Evolutionary conservation across 2,329 filamentous ascomycete species (phyloP).

Genomic region (Zasmidium citrigriseum): DNA sequence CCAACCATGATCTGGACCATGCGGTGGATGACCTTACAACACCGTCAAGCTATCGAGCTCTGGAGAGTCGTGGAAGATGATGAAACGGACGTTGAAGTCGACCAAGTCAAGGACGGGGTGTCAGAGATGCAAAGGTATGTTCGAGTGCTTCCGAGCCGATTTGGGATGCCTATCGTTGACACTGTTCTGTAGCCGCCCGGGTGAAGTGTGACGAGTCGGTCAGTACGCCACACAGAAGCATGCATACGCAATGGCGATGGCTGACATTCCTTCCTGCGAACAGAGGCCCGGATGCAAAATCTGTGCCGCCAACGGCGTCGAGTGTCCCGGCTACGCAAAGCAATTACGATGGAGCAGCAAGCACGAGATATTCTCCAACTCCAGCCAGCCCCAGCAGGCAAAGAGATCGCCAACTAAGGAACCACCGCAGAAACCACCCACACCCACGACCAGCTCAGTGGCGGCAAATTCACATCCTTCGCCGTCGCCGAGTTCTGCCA

Average conservation of each 20-base stretch:
- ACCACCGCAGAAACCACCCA: neutral
- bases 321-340: slow-evolving; percentile 50
- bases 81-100: slow-evolving; percentile 20
- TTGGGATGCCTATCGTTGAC: no score
- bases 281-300: slow-evolving; percentile 45
- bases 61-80: neutral
- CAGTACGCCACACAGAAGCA: no score
- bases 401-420: slow-evolving; percentile 15
- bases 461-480: neutral
- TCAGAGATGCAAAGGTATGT: slow-evolving; percentile 27
- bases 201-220: no score
- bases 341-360: slow-evolving; percentile 52
- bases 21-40: neutral
- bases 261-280: no score
- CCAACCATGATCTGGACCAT: neutral
- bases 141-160: slow-evolving; percentile 30
- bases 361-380: slow-evolving; percentile 47
- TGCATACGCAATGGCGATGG: no score
- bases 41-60: neutral
- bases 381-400: neutral
- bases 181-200: no score
- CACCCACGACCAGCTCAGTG: neutral
- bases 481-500: neutral
- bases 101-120: slow-evolving; percentile 34
- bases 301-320: slow-evolving; percentile 45